Evolutionary conservation across 1,139 yeast species (phyloP).

Genomic region (Pneumocystis wakefieldiae): DNA sequence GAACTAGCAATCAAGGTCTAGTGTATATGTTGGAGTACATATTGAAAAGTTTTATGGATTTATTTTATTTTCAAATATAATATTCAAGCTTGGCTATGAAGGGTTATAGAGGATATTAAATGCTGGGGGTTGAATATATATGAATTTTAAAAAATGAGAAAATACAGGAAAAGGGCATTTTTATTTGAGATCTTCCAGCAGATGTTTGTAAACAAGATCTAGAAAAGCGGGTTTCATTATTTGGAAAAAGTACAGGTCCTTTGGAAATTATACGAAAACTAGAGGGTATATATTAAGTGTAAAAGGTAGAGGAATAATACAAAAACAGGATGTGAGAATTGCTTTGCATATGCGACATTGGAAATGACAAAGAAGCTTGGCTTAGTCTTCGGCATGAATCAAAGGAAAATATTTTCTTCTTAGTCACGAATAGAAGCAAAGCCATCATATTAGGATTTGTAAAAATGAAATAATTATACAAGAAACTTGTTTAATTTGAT

Average conservation of each 20-base stretch:
- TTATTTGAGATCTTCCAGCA: neutral
- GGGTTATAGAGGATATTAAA: neutral
- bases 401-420: neutral
- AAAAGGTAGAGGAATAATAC: neutral
- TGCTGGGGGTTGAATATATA: neutral
- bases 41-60: too few species aligned
- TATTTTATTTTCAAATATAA: too few species aligned
- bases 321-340: neutral
- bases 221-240: neutral
- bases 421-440: neutral
- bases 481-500: neutral
- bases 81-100: too few species aligned
- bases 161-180: neutral
- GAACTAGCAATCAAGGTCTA: too few species aligned
- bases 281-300: neutral
- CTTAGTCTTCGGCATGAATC: neutral
- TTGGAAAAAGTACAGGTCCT: neutral
- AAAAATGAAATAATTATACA: neutral
- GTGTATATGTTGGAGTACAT: too few species aligned
- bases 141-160: neutral
- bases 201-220: neutral
- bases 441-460: neutral
- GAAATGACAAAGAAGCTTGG: neutral
- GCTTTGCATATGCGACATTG: neutral
- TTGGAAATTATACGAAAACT: neutral